A percentile compares a stretch with the other conserved stretches of the same genome.
Conservation (phyloP, 257 asterid species). For the Forsythia viridissima region DNA sequence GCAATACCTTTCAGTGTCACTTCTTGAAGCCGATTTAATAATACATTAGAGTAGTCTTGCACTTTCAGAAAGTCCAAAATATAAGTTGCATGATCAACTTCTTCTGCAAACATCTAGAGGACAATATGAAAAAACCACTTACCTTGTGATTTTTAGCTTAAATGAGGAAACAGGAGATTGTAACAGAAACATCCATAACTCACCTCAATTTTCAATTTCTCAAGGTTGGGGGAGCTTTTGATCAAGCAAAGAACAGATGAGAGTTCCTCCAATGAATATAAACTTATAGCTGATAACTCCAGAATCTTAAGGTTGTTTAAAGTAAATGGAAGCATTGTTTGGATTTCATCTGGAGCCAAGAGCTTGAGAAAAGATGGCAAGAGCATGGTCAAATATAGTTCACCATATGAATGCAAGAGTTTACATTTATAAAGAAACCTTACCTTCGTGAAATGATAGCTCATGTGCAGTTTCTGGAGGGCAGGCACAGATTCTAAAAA, state of each 20-base stretch:
- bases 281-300: neutral
- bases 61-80: neutral
- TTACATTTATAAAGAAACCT: neutral
- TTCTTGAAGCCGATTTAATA: conserved; percentile 11
- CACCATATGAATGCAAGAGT: neutral
- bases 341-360: neutral
- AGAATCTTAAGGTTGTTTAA: neutral
- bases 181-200: neutral
- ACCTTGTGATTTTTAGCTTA: neutral
- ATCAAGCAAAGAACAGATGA: neutral
- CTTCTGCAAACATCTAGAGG: neutral
- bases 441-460: neutral
- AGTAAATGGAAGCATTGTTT: neutral
- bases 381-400: neutral
- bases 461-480: neutral
- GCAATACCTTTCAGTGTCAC: conserved; percentile 2
- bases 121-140: neutral
- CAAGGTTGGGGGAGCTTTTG: conserved; percentile 1
- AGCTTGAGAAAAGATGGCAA: neutral
- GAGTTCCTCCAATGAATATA: neutral
- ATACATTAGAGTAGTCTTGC: conserved; percentile 13
- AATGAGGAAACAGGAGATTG: neutral
- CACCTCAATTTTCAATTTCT: neutral
- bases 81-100: neutral
- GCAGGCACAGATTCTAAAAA: conserved; percentile 5